phyloP scores from a whole-genome alignment of 345 rosid species.

The Euphorbia tirucalli region DNA sequence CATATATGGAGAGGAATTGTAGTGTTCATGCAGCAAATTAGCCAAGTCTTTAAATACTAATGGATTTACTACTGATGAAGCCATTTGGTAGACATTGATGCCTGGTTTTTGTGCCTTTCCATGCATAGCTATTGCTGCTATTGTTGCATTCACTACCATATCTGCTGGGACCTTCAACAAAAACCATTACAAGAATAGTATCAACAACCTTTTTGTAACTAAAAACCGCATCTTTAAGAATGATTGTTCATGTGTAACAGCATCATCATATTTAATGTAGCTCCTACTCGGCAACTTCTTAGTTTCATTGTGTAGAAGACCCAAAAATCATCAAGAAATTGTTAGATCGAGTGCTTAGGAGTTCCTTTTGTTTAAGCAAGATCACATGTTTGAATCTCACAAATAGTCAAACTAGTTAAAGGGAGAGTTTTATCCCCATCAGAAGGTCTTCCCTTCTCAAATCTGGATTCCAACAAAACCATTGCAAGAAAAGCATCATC shows the following conservation, averaged over 20 bases:
- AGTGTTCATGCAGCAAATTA: conserved; percentile 59
- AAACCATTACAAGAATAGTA: neutral
- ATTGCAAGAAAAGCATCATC: conserved; percentile 1
- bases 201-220: neutral
- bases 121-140: conserved; percentile 86
- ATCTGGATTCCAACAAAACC: too few relatives aligned
- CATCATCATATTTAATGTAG: neutral
- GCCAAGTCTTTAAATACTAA: conserved; percentile 65
- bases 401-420: too few relatives aligned
- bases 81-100: conserved; percentile 76
- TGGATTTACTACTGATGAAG: conserved; percentile 86
- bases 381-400: too few relatives aligned
- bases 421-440: too few relatives aligned
- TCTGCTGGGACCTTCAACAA: conserved; percentile 63
- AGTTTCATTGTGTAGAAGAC: neutral
- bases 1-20: conserved; percentile 60
- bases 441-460: too few relatives aligned
- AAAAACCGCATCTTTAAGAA: too few relatives aligned
- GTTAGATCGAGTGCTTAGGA: too few relatives aligned
- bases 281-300: neutral
- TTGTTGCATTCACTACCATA: conserved; percentile 79
- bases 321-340: neutral
- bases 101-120: conserved; percentile 60
- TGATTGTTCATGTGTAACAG: too few relatives aligned
- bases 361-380: too few relatives aligned